phyloP scores from a whole-genome alignment of 176 grass and related monocot genomes.

The Tuctoria greenei region DNA sequence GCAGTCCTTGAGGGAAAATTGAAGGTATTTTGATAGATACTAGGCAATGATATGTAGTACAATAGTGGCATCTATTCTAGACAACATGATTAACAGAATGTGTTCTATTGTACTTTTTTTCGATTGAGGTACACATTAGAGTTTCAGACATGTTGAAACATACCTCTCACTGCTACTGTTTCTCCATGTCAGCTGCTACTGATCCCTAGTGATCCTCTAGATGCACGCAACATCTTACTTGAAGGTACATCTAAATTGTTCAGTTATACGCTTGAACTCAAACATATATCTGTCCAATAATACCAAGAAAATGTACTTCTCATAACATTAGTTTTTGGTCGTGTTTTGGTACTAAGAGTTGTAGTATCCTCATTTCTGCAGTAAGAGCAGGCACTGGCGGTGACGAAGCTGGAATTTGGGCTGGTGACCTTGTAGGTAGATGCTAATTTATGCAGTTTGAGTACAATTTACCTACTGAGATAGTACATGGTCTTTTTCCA shows the following conservation, averaged over 20 bases:
- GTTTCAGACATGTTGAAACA: background rate
- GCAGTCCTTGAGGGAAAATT: slow-evolving; percentile 72
- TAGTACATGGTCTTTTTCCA: background rate
- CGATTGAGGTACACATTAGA: background rate
- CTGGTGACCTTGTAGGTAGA: slow-evolving; percentile 99
- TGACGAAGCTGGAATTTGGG: slow-evolving; percentile 96
- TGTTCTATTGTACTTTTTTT: background rate
- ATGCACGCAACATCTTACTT: slow-evolving; percentile 95
- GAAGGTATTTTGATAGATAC: slow-evolving; percentile 44
- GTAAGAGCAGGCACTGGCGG: slow-evolving; percentile 94
- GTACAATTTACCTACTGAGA: slow-evolving; percentile 31
- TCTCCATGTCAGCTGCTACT: slow-evolving; percentile 61
- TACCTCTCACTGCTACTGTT: slow-evolving; percentile 22
- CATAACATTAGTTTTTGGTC: background rate
- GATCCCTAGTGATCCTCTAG: slow-evolving; percentile 83
- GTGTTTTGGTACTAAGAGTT: slow-evolving; percentile 13
- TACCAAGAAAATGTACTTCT: background rate
- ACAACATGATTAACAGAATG: background rate
- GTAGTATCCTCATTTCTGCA: slow-evolving; percentile 52
- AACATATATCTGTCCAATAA: background rate
- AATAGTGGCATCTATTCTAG: background rate
- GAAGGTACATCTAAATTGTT: slow-evolving; percentile 64
- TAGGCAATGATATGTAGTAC: background rate
- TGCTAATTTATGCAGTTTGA: slow-evolving; percentile 42
- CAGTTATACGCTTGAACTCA: slow-evolving; percentile 15